phyloP scores from a whole-genome alignment of 306 rosid genomes.

The Malus sylvestris region DNA sequence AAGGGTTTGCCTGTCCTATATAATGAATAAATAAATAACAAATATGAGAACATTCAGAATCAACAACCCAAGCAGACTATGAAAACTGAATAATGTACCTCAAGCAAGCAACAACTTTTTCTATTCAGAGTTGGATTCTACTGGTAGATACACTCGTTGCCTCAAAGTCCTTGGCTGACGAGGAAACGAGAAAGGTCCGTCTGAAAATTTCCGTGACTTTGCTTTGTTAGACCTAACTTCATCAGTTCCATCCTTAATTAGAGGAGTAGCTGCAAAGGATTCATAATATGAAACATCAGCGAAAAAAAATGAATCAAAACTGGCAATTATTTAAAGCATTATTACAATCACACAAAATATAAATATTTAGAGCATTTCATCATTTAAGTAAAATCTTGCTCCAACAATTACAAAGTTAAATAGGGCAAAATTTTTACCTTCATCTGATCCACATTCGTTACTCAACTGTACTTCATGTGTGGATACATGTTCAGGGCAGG shows the following conservation, averaged over 20 bases:
- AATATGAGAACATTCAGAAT: not conserved
- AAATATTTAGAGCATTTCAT: not conserved
- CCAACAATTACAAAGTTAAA: not conserved
- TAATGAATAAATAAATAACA: not conserved
- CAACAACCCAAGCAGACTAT: not conserved
- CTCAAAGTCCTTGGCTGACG: slow-evolving; percentile 17
- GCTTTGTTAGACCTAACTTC: not conserved
- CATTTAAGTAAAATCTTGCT: not conserved
- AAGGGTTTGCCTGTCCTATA: not conserved
- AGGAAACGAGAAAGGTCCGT: slow-evolving; percentile 22
- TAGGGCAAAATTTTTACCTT: not conserved
- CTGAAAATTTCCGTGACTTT: not conserved
- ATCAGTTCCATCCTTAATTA: not conserved
- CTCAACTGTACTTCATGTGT: not conserved
- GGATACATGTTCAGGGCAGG: not conserved
- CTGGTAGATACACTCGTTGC: slow-evolving; percentile 13
- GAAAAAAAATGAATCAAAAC: not conserved
- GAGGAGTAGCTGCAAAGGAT: not conserved
- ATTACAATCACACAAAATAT: not conserved
- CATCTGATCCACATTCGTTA: slow-evolving; percentile 1
- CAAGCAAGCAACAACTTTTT: not conserved
- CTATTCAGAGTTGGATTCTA: slow-evolving; percentile 8
- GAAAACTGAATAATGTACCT: not conserved
- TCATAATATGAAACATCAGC: not conserved
- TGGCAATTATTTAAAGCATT: not conserved